Conservation (phyloP, 345 rosid species). For the Murraya koenigii region DNA sequence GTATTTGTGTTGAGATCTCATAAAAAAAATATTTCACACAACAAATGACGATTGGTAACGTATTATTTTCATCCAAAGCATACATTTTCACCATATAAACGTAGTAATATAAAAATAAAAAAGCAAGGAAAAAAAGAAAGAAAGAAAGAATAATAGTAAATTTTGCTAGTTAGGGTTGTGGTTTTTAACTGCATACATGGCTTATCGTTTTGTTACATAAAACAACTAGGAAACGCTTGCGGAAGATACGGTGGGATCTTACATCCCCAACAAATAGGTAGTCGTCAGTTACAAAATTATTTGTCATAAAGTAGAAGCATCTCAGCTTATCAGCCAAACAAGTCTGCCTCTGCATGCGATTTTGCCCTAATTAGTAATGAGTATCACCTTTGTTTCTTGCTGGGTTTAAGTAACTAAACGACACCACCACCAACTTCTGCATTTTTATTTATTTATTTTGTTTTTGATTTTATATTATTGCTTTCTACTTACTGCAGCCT, state of each 20-base stretch:
- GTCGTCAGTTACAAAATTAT: background rate
- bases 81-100: too few species aligned
- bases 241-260: background rate
- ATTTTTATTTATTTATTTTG: background rate
- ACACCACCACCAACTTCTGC: background rate
- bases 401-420: background rate
- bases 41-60: too few species aligned
- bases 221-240: conserved; percentile 8
- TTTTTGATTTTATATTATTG: too few species aligned
- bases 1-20: too few species aligned
- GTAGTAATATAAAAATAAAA: too few species aligned
- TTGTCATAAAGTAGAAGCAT: background rate
- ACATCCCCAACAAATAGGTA: background rate
- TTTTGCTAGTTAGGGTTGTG: too few species aligned
- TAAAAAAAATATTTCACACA: too few species aligned
- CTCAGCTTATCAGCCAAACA: background rate
- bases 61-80: too few species aligned
- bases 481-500: too few species aligned
- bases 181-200: too few species aligned
- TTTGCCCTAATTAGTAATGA: background rate
- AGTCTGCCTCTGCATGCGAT: conserved; percentile 11
- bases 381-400: background rate
- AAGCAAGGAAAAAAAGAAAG: too few species aligned
- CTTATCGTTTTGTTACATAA: background rate
- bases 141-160: too few species aligned